A percentile compares a stretch with the other conserved stretches of the same genome.
Conservation (phyloP, 345 rosid genomes). For the Populus alba region DNA sequence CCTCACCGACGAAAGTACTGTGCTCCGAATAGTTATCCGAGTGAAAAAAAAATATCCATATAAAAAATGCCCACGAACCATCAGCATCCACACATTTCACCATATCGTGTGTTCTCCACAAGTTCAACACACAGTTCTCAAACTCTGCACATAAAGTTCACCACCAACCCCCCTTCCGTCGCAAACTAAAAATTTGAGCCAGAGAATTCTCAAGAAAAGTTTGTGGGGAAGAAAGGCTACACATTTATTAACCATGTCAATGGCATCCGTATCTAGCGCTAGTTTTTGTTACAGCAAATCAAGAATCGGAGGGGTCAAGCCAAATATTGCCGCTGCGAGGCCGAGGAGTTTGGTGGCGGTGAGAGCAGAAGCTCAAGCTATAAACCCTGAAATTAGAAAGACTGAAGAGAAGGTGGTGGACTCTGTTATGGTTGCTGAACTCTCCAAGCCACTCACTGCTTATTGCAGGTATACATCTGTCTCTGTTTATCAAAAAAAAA, state of each 20-base stretch:
- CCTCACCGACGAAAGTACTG: too few relatives aligned
- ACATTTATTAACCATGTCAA: neutral
- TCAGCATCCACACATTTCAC: neutral
- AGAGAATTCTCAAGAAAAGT: neutral
- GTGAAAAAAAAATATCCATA: neutral
- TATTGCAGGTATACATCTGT: slow-evolving; percentile 59
- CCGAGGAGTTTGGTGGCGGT: slow-evolving; percentile 45
- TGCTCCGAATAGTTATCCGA: neutral
- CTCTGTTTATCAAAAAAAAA: too few relatives aligned
- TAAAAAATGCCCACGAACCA: neutral
- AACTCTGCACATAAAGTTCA: neutral
- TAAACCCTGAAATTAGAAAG: slow-evolving; percentile 79
- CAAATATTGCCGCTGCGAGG: slow-evolving; percentile 12
- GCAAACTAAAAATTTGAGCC: neutral
- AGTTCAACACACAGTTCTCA: slow-evolving; percentile 16
- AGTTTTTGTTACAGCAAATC: slow-evolving; percentile 33
- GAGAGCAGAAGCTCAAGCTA: slow-evolving; percentile 63
- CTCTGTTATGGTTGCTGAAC: slow-evolving; percentile 66
- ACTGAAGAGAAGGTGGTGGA: slow-evolving; percentile 85
- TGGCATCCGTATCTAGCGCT: slow-evolving; percentile 35
- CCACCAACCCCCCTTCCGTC: neutral
- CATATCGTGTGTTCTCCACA: slow-evolving; percentile 58
- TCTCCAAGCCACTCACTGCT: slow-evolving; percentile 74
- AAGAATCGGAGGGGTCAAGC: slow-evolving; percentile 11
- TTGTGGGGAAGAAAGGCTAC: neutral